Base-by-base conservation (phyloP, 495 filamentous ascomycete genomes). In the Chaetomidium leptoderma region DNA sequence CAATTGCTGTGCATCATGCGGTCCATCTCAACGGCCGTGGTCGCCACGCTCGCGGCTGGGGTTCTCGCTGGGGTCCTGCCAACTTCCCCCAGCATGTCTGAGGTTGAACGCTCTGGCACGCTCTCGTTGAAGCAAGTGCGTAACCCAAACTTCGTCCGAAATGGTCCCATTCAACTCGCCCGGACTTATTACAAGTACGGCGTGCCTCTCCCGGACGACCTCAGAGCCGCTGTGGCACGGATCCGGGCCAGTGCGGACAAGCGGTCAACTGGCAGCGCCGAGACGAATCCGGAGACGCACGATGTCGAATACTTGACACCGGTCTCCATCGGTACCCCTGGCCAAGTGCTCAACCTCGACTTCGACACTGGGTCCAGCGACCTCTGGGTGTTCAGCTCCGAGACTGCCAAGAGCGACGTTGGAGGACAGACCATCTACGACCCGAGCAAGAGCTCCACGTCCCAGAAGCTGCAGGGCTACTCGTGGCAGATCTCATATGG, bases 291-390 rank as follows among this genome's bases (percentile, higher is more conserved):
- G 0, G 74, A 82, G 65, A 40, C 65, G 13, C 69, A 80, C 62
- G 88, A 90, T 62, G 59, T 66, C 32, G 81, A 87, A 68, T 92
- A 88, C 61, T 66, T 91, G 58, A 80, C 78, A 26, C 85, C 86
- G 16, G 86, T 91, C 52, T 76, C 70, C 3, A 75, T 91, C 57
- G 88, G 88, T 57, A 76, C 67, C 1, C 74, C 74, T 0, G 72
- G 73, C 13, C 81, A 83, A 52, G 80, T 76, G 5, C 66, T 90
- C 62, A 79, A 84, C 63, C 64, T 91, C 55, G 84, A 90, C 66
- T 79, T 90, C 63, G 88, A 92, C 66, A 90, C 88, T 39, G 88
- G 88, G 4, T 87, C 83, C 37, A 81, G 85, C 42, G 88, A 92
- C 72, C 80, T 92, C 77, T 90, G 73, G 74, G 72, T 75, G 21